A percentile compares a stretch with the other conserved stretches of the same genome.
Conservation (phyloP, 768 basidiomycete genomes). For the Rhodotorula sphaerocarpa region DNA sequence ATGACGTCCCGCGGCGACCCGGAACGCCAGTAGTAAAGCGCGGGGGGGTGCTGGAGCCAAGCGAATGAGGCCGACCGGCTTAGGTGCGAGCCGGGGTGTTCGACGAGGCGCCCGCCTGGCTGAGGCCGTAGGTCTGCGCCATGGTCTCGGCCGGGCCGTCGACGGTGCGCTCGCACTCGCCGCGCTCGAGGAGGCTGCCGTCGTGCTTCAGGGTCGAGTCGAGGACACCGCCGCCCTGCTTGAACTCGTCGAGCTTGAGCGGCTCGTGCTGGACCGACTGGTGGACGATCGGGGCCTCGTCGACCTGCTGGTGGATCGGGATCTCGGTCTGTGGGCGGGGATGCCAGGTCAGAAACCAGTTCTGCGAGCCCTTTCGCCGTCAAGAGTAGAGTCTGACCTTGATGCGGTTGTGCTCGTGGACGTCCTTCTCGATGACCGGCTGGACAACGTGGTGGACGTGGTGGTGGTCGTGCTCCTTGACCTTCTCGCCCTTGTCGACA, state of each 20-base stretch:
- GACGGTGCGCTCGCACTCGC: slow-evolving; percentile 26
- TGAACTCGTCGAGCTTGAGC: slow-evolving; percentile 26
- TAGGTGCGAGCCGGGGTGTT: too few relatives aligned
- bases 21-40: too few relatives aligned
- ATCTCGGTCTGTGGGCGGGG: slow-evolving; percentile 29
- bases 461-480: slow-evolving; percentile 17
- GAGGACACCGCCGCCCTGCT: slow-evolving; percentile 25
- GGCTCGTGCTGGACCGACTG: slow-evolving; percentile 23
- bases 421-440: slow-evolving; percentile 47
- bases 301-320: slow-evolving; percentile 42
- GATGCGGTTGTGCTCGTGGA: slow-evolving; percentile 43
- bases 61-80: too few relatives aligned
- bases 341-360: not conserved
- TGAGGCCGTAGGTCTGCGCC: slow-evolving; percentile 18
- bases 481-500: slow-evolving; percentile 26
- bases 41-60: too few relatives aligned
- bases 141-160: slow-evolving; percentile 31
- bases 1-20: too few relatives aligned
- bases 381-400: slow-evolving; percentile 37
- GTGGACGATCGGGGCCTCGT: slow-evolving; percentile 36
- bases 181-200: slow-evolving; percentile 7
- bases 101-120: not conserved
- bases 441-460: slow-evolving; percentile 40
- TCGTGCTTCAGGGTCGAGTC: slow-evolving; percentile 27
- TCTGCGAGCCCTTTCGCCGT: too few relatives aligned